Conservation (phyloP, 2,329 filamentous ascomycete genomes). For the Proliferodiscus dingleyae region DNA sequence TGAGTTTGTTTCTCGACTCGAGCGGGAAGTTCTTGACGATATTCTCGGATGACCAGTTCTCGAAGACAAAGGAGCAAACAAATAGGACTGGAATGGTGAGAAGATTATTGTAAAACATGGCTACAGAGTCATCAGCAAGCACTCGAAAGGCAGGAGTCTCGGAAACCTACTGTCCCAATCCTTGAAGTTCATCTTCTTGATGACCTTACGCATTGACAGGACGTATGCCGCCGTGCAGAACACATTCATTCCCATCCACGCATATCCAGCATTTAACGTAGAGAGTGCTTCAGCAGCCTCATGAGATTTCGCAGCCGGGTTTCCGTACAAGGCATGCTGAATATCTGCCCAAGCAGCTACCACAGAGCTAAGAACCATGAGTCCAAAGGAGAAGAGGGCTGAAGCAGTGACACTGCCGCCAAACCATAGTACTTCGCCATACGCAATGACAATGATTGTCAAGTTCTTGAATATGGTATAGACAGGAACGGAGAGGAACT, state of each 20-base stretch:
- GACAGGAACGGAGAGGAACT: conserved; percentile 94
- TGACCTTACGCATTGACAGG: conserved; percentile 92
- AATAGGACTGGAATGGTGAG: conserved; percentile 91
- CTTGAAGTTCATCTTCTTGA: conserved; percentile 99
- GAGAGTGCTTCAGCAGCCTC: conserved; percentile 73
- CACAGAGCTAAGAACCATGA: conserved; percentile 94
- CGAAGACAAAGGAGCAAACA: conserved; percentile 71
- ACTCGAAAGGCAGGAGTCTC: not conserved
- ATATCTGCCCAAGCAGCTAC: conserved; percentile 98
- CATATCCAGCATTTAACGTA: conserved; percentile 88
- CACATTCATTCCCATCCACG: conserved; percentile 98
- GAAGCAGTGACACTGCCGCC: conserved; percentile 85
- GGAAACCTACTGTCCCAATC: conserved; percentile 88
- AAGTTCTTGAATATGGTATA: conserved; percentile 99
- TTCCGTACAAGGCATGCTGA: conserved; percentile 66
- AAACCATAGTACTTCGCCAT: conserved; percentile 98
- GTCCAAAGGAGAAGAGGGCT: conserved; percentile 85
- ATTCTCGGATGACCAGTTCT: conserved; percentile 90
- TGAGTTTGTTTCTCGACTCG: conserved; percentile 72
- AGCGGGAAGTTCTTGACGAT: conserved; percentile 80
- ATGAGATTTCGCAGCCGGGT: conserved; percentile 27
- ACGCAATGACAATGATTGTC: conserved; percentile 97
- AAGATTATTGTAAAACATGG: conserved; percentile 99
- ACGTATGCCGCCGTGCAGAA: conserved; percentile 89
- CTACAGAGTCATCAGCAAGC: conserved; percentile 45